Base-by-base conservation (phyloP, 768 basidiomycete genomes). In the Gymnopilus junonius region DNA sequence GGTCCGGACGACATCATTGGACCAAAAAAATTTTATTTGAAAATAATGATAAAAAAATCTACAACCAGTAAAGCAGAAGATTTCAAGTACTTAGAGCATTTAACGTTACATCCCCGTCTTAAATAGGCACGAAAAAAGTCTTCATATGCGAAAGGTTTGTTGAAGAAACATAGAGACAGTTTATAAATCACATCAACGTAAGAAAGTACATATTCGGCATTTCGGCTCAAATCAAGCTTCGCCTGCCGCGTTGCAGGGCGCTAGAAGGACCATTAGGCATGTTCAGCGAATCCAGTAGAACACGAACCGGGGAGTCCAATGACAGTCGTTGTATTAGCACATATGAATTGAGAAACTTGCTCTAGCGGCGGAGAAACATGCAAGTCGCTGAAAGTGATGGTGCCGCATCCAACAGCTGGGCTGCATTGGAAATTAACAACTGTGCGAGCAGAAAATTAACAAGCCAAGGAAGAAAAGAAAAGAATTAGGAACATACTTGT, bases 381-480 rank as follows among this genome's bases (percentile, higher is more conserved):
- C 54, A 83, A 82, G 46, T 77, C 70, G 4, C 69, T 45, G n/a
- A 85, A 86, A 0, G 68, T 67, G 23, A 85, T 78, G 54, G 80
- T 71, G 12, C 76, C 72, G 63, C 85, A 85, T 20, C 79, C 79
- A 31, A 72, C 83, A 1, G 78, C 81, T 0, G 80, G 63, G 65
- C 82, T 85, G 71, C 85, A 86, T 64, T 81, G 80, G 31, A 87
- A 73, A 62, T 83, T 80, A 21, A 85, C 77, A 43, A 85, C 83
- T 84, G 65, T 46, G 17, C 39, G 57, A n/a, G 48, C 8, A 32
- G 20, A 51, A 42, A 50, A 46, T 56, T 23, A 46, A 53, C 35
- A n/a, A n/a, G 31, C 4, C 40, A 21, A 37, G 37, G 23, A 7
- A 8, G 27, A 20, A 29, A 45, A n/a, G 25, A 8, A 23, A 17